Conservation (phyloP, 2,329 filamentous ascomycete genomes). For the Monosporascus sp. region DNA sequence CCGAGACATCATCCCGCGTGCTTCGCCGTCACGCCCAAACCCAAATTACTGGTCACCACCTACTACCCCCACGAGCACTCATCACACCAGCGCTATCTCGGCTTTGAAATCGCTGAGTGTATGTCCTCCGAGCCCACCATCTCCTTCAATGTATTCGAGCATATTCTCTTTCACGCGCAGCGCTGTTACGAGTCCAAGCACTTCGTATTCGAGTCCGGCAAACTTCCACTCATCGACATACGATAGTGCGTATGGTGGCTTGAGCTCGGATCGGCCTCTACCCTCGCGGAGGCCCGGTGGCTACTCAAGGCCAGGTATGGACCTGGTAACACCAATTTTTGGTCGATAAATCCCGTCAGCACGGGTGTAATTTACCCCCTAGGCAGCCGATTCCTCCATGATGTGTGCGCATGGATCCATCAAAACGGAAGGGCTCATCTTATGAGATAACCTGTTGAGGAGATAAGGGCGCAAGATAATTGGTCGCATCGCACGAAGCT, state of each 20-base stretch:
- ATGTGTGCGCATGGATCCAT: not conserved
- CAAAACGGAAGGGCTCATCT: too few species aligned
- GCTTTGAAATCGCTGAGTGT: slow-evolving; percentile 50
- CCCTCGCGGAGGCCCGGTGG: slow-evolving; percentile 48
- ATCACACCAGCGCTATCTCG: slow-evolving; percentile 47
- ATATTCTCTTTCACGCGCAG: slow-evolving; percentile 52
- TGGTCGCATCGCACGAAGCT: too few species aligned
- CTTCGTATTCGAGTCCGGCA: slow-evolving; percentile 41
- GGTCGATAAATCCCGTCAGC: slow-evolving; percentile 33
- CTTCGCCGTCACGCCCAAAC: slow-evolving; percentile 55
- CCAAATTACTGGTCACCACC: slow-evolving; percentile 52
- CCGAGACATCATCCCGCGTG: slow-evolving; percentile 58
- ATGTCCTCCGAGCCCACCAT: slow-evolving; percentile 50
- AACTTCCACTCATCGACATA: slow-evolving; percentile 48
- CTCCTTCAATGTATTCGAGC: slow-evolving; percentile 37
- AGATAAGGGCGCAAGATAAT: too few species aligned
- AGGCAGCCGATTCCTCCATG: slow-evolving; percentile 10
- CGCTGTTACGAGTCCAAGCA: slow-evolving; percentile 45
- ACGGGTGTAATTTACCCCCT: slow-evolving; percentile 7
- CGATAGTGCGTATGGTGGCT: slow-evolving; percentile 38
- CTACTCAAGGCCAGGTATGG: slow-evolving; percentile 56
- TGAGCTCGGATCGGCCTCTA: slow-evolving; percentile 45
- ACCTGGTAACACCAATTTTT: slow-evolving; percentile 56
- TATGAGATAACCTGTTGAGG: too few species aligned
- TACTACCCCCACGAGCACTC: slow-evolving; percentile 39